These are phyloP conservation scores for Mimosa bimucronata DNA, from an alignment of 306 rosid species.

Conservation along the genomic window DNA sequence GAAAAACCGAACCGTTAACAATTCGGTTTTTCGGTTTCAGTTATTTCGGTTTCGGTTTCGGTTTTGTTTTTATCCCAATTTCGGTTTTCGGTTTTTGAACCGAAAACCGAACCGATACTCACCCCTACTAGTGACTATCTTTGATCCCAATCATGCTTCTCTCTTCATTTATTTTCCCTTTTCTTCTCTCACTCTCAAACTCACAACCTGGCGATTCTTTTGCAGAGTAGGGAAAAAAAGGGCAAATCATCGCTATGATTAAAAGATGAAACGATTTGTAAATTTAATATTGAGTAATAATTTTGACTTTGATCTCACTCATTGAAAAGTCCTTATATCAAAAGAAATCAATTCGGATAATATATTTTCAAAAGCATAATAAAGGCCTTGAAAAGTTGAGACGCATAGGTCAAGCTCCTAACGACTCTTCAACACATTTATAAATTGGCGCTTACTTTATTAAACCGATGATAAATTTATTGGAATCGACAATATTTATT, in stretches of 20 bases:
- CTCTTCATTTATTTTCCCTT: neutral
- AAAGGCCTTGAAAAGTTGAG: neutral
- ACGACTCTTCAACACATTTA: neutral
- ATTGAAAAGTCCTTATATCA: neutral
- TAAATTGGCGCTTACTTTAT: neutral
- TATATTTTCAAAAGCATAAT: neutral
- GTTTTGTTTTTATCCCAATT: no score
- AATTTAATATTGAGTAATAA: conserved; percentile 6
- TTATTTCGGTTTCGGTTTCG: no score
- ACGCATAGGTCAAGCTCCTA: neutral
- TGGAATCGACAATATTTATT: neutral
- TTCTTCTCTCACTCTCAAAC: neutral
- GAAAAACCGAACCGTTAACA: no score
- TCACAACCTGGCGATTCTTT: neutral
- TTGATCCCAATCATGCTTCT: neutral
- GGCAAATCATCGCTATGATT: neutral
- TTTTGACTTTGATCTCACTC: conserved; percentile 10
- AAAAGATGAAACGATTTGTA: neutral
- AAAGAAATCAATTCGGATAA: neutral
- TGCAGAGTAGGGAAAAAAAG: neutral
- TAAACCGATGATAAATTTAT: neutral
- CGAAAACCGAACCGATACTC: no score
- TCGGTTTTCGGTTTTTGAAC: no score
- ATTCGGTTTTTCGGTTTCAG: no score
- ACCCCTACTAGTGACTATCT: no score